Percentiles rank a stretch among this genome's conserved stretches.
phyloP scores from a whole-genome alignment of 352 stramenopile species.

The Phytophthora palmivora region DNA sequence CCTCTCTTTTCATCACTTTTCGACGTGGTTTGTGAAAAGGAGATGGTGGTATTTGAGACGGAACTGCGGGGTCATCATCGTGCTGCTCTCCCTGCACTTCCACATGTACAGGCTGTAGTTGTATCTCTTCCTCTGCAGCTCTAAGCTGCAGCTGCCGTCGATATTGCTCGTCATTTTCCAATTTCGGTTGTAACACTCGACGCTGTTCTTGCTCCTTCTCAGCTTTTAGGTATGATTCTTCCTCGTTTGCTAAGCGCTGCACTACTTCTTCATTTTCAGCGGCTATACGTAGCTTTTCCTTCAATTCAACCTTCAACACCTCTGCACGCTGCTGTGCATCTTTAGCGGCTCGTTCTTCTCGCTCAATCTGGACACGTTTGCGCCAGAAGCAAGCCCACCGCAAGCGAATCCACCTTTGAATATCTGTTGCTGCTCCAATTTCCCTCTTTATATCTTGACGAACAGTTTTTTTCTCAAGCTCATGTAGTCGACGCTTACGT shows the following conservation, averaged over 20 bases:
- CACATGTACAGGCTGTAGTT: conserved; percentile 7
- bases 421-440: conserved; percentile 18
- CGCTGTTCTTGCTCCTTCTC: conserved; percentile 10
- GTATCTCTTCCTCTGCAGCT: conserved; percentile 18
- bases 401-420: conserved; percentile 40
- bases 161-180: conserved; percentile 14
- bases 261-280: conserved; percentile 3
- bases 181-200: conserved; percentile 5
- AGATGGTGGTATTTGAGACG: neutral
- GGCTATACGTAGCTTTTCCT: conserved; percentile 14
- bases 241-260: conserved; percentile 1
- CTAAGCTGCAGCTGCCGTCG: conserved; percentile 16
- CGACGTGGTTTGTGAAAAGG: conserved; percentile 26
- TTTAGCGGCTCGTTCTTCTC: conserved; percentile 6
- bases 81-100: conserved; percentile 4
- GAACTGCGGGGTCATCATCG: neutral
- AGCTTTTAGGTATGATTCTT: conserved; percentile 5
- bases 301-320: conserved; percentile 4
- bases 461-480: conserved; percentile 11
- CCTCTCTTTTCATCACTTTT: conserved; percentile 64
- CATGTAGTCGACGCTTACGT: conserved; percentile 2
- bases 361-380: conserved; percentile 26
- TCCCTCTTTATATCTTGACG: conserved; percentile 7
- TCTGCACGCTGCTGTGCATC: conserved; percentile 11
- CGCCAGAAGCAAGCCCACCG: conserved; percentile 38